Evolutionary conservation across 768 basidiomycete species (phyloP).

Genomic region (Holtermanniella nyarrowii): DNA sequence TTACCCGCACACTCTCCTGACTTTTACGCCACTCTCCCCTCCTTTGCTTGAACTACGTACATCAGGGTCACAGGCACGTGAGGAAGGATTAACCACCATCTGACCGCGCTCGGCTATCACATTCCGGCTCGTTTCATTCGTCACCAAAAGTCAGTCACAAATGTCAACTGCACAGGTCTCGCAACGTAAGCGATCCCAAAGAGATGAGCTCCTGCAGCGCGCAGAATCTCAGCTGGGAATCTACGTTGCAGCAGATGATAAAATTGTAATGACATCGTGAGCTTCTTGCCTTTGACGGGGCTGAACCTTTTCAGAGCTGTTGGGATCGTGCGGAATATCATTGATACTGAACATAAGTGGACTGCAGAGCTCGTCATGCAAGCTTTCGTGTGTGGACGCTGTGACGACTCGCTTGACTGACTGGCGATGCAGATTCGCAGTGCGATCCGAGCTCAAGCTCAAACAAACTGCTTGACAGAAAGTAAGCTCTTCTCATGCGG

Average conservation of each 20-base stretch:
- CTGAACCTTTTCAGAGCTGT: slow-evolving; percentile 7
- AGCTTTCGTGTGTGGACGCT: slow-evolving; percentile 27
- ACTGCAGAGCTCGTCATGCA: slow-evolving; percentile 44
- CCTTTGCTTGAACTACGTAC: no score
- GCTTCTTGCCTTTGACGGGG: background rate
- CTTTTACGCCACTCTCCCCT: no score
- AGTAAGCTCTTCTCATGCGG: slow-evolving; percentile 42
- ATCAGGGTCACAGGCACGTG: no score
- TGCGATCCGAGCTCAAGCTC: slow-evolving; percentile 51
- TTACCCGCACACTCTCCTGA: no score
- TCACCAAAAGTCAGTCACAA: no score
- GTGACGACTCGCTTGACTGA: background rate
- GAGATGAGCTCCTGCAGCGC: background rate
- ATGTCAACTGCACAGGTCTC: background rate
- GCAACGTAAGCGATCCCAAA: background rate
- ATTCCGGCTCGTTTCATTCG: no score
- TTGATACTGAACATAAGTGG: slow-evolving; percentile 26
- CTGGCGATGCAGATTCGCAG: slow-evolving; percentile 40
- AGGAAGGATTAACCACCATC: no score
- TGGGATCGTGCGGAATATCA: slow-evolving; percentile 26
- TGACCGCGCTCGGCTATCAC: no score
- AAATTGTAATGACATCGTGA: background rate
- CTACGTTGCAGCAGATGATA: background rate
- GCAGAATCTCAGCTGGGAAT: background rate
- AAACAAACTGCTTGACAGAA: slow-evolving; percentile 71